Conservation (phyloP, 192 early-diverging fungal species). For the Tieghemiomyces parasiticus region DNA sequence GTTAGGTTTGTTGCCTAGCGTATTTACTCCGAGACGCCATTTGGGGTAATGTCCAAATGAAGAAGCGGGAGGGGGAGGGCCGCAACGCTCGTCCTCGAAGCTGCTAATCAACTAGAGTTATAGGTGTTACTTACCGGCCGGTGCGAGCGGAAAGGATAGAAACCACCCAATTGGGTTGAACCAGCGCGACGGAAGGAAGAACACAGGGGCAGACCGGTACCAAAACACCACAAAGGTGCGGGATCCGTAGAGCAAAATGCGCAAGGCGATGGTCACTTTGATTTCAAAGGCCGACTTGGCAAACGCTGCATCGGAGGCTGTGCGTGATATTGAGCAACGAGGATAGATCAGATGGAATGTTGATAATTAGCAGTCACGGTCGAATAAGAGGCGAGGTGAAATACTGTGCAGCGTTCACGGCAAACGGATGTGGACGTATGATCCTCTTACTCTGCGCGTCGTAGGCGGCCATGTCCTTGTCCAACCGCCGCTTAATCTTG, state of each 20-base stretch:
- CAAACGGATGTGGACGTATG: no score
- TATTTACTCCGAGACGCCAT: no score
- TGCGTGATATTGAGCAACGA: no score
- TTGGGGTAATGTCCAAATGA: no score
- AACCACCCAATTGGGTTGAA: slow-evolving; percentile 56
- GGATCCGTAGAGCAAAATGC: slow-evolving; percentile 41
- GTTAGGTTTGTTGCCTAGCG: no score
- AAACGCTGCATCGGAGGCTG: slow-evolving; percentile 35
- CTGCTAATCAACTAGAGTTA: no score
- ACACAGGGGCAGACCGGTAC: slow-evolving; percentile 52
- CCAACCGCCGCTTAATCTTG: slow-evolving; percentile 65
- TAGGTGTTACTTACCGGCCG: slow-evolving; percentile 44
- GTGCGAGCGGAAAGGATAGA: slow-evolving; percentile 56
- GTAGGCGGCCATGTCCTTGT: slow-evolving; percentile 50
- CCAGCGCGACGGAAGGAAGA: slow-evolving; percentile 62
- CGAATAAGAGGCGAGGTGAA: no score
- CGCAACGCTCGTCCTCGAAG: no score
- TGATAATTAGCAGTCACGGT: no score
- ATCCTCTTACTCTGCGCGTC: slow-evolving; percentile 50
- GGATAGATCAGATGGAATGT: slow-evolving; percentile 8
- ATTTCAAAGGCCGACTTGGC: slow-evolving; percentile 60
- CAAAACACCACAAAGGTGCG: slow-evolving; percentile 46
- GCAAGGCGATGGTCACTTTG: slow-evolving; percentile 54
- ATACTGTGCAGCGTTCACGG: no score
- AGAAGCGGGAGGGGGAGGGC: no score